Evolutionary conservation across 2,329 filamentous ascomycete species (phyloP).

Genomic region (Dactylella cylindrospora): DNA sequence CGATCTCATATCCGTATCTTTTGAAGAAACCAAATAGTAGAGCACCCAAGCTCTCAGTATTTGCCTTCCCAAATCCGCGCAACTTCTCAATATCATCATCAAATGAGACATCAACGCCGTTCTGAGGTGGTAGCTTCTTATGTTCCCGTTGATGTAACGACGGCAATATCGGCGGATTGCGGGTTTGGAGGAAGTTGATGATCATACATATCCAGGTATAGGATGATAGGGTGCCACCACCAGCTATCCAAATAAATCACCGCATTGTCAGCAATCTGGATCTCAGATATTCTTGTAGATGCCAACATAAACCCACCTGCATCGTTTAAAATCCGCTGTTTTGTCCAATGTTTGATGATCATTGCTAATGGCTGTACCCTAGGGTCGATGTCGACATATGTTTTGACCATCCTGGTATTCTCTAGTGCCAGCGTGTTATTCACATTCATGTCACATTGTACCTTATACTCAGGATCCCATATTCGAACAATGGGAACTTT

Average conservation of each 20-base stretch:
- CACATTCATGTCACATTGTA: conserved; percentile 97
- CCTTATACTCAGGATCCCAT: conserved; percentile 87
- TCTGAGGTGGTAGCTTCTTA: conserved; percentile 62
- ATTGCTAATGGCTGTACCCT: conserved; percentile 89
- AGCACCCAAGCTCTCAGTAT: conserved; percentile 78
- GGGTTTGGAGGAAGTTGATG: conserved; percentile 89
- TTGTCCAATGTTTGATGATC: conserved; percentile 97
- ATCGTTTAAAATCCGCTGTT: conserved; percentile 88
- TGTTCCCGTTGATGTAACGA: conserved; percentile 75
- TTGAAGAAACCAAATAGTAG: conserved; percentile 95
- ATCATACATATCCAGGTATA: conserved; percentile 99
- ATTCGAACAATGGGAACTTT: conserved; percentile 99
- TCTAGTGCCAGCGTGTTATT: conserved; percentile 94
- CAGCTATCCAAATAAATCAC: conserved; percentile 60
- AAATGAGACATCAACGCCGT: conserved; percentile 73
- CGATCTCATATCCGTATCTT: conserved; percentile 88
- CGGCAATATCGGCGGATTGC: conserved; percentile 79
- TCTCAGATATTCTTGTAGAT: background rate
- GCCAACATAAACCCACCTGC: conserved; percentile 67
- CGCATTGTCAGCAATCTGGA: background rate
- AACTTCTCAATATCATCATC: conserved; percentile 80
- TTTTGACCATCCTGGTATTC: conserved; percentile 97
- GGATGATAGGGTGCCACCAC: conserved; percentile 90
- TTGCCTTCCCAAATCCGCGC: conserved; percentile 71
- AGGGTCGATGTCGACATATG: conserved; percentile 89